Evolutionary conservation across 768 basidiomycete genomes (phyloP), one percentile per base, ranked within the genome.

Genomic region (Phanerodontia chrysosporium): DNA sequence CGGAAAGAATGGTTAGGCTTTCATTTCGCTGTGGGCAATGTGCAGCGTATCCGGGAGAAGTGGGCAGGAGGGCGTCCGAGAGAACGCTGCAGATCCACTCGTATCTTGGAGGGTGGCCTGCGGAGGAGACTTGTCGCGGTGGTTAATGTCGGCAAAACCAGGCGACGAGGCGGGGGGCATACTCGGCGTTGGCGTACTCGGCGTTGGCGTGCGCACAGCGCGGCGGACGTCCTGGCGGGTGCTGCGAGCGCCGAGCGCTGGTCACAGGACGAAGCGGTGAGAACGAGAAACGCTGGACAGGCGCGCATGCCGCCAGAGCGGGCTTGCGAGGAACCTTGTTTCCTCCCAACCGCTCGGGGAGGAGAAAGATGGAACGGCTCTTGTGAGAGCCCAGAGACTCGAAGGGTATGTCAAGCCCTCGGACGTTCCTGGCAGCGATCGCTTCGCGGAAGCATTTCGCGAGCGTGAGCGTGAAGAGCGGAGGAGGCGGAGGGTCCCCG

Each of bases 1-100:
- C 55, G 55, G 55, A 56, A 56, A 30, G 44, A 56, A 45, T 29
- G 42, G 45, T 49, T 57, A 39, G 46, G 45, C 45, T 49, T 57
- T 57, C 56, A 57, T 57, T 28, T 28, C n/a, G 28, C 29, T 12
- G 45, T 14, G 55, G 42, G 30, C 55, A 57, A 57, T 57, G 55
- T 57, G 55, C 55, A 57, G 45, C 55, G 14, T 12, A 9, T 30
- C 45, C 55, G 55, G 55, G 55, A 57, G 56, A 57, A 57, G 56
- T n/a, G 45, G 45, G 30, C 45, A 21, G 29, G 53, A 35, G 45
- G 25, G 42, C 12, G 29, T 57, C 56, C 46, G 49, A 49, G 56
- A 32, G 56, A 45, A 57, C n/a, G 45, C 24, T 49, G 56, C 56
- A 57, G 56, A 57, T 57, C 56, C 45, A 56, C 55, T 29, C 55